Conservation (phyloP, 2,329 filamentous ascomycete species). For the Pseudogymnoascus destructans region DNA sequence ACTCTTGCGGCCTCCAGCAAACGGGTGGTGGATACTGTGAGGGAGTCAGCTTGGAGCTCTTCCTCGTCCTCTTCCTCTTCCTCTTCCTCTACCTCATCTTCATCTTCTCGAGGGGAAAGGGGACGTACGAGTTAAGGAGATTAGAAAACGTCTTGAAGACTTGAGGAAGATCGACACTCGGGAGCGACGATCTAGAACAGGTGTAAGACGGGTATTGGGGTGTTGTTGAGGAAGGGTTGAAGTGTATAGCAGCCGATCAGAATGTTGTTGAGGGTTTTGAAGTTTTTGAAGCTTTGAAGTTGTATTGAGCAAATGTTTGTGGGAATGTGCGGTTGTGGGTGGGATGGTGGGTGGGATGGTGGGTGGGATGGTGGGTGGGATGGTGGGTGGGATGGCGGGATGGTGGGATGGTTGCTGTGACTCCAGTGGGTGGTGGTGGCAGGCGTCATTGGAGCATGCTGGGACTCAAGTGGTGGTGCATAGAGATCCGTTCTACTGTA, state of each 20-base stretch:
- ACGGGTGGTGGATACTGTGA: constrained; percentile 78
- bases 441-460: neutral
- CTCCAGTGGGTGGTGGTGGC: no score
- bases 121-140: constrained; percentile 81
- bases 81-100: constrained; percentile 10
- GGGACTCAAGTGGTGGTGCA: neutral
- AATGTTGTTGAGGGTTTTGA: constrained; percentile 4
- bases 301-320: neutral
- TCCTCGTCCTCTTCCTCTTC: neutral
- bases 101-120: constrained; percentile 11
- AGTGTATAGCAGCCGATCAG: neutral
- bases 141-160: constrained; percentile 97
- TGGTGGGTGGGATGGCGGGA: neutral
- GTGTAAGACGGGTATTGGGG: neutral
- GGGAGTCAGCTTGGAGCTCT: constrained; percentile 15
- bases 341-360: neutral
- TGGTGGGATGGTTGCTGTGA: neutral
- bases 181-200: constrained; percentile 21
- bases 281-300: neutral
- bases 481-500: no score
- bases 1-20: constrained; percentile 89
- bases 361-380: neutral
- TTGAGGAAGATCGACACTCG: constrained; percentile 27
- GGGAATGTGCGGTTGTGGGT: neutral
- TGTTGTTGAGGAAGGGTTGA: constrained; percentile 9